These are phyloP conservation scores for Pyrus pyrifolia DNA, from an alignment of 306 rosid species.

Conservation along the genomic window DNA sequence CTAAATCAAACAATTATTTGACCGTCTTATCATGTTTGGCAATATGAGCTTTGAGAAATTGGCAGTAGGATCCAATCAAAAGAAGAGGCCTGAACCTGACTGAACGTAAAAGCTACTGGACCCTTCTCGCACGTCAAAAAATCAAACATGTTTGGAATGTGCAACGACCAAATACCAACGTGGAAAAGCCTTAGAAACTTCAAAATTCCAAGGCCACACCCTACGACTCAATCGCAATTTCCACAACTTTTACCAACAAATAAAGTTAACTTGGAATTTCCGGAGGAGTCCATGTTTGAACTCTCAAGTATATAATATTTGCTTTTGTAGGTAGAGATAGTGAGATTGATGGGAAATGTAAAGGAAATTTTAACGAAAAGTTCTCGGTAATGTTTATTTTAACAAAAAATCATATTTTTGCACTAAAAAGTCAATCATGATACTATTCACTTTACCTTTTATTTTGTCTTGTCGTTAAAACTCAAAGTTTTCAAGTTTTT, in stretches of 20 bases:
- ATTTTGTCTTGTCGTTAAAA: no score
- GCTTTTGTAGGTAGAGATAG: not conserved
- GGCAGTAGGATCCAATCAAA: no score
- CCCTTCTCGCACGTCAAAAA: not conserved
- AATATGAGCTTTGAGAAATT: no score
- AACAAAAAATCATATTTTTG: no score
- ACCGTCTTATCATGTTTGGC: no score
- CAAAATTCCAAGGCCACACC: not conserved
- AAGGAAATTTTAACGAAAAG: not conserved
- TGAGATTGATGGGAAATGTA: not conserved
- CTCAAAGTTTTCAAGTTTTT: no score
- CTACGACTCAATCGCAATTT: not conserved
- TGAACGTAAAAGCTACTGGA: not conserved
- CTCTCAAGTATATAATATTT: not conserved
- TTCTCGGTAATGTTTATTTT: no score
- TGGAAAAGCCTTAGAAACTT: not conserved
- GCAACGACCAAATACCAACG: not conserved
- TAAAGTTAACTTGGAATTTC: not conserved
- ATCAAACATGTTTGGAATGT: not conserved
- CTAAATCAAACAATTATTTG: no score
- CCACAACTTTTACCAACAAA: not conserved
- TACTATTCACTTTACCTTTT: no score
- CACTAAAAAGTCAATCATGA: no score
- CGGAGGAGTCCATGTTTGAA: not conserved
- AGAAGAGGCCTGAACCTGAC: not conserved